Base-by-base conservation (phyloP, 768 basidiomycete species). In the Xerocomellus intermedius region DNA sequence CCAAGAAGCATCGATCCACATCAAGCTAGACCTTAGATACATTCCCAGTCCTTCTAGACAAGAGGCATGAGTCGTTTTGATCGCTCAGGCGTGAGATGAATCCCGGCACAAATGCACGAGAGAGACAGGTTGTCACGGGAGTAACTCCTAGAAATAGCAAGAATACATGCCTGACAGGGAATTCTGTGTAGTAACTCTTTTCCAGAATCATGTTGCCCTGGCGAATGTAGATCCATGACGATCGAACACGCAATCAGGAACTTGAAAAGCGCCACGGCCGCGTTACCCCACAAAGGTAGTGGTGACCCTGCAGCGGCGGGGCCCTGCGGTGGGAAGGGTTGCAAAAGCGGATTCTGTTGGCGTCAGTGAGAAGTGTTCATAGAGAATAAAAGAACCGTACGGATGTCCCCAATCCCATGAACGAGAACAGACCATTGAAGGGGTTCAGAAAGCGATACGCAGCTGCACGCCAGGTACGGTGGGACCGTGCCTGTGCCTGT, bases 121-220 rank as follows among this genome's bases (percentile, higher is more conserved):
- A 39, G 33, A 9, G 24, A 35, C 26, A 5, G 10, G 6, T 37
- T 35, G 16, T 14, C 47, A 52, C 30, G 16, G 16, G 8, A 4
- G 16, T 21, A 24, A 16, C 19, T 22, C 26, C 17, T 17, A 22
- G 45, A 57, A 61, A 58, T 64, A 56, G 8, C 64, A 67, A 66
- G 21, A 61, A 61, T 61, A 64, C 49, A 48, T 58, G 45, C 60
- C 24, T 39, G 39, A 46, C 2, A 14, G 4, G n/a, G 33, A 50
- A 4, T 12, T 36, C 3, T 42, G 26, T 39, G 30, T 3, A 39
- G n/a, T n/a, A n/a, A n/a, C n/a, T n/a, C 17, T 22, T 35, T 8
- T 39, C 17, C n/a, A 37, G 39, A 42, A 30, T 22, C 6, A 32
- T 44, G 7, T 42, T 44, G 30, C 9, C 24, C 50, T 43, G 41